These are phyloP conservation scores for Chenopodium quinoa DNA, from an alignment of 148 eudicot genomes.

Conservation along the genomic window DNA sequence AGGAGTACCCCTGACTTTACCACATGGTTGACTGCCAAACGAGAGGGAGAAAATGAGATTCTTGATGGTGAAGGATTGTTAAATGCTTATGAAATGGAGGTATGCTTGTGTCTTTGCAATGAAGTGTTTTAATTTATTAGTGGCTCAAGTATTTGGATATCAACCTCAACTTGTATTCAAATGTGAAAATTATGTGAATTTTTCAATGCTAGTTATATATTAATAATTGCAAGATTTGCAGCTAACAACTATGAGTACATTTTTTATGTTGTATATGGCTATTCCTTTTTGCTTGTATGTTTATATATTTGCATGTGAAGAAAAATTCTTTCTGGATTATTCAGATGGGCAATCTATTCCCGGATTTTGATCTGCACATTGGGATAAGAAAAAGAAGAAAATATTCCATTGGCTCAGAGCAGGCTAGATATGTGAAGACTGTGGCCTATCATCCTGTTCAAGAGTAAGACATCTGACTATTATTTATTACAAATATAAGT, in stretches of 20 bases:
- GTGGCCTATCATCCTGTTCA: conserved; percentile 60
- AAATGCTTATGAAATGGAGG: conserved; percentile 56
- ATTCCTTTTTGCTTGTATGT: neutral
- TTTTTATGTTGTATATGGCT: too few relatives aligned
- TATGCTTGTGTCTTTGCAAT: conserved; percentile 19
- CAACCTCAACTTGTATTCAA: too few relatives aligned
- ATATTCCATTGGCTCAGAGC: conserved; percentile 53
- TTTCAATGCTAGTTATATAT: neutral
- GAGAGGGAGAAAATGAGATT: conserved; percentile 49
- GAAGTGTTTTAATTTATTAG: too few relatives aligned
- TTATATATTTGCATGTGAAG: neutral
- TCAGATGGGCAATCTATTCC: conserved; percentile 50
- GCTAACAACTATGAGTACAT: too few relatives aligned
- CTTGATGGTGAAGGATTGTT: conserved; percentile 75
- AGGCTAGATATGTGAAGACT: conserved; percentile 50
- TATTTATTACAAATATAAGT: neutral
- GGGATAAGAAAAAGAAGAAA: conserved; percentile 83
- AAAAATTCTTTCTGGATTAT: conserved; percentile 7
- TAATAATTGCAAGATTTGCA: too few relatives aligned
- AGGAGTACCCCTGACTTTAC: conserved; percentile 35
- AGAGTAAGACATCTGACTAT: conserved; percentile 48
- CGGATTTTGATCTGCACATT: conserved; percentile 49
- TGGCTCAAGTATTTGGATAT: too few relatives aligned
- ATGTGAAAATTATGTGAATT: neutral
- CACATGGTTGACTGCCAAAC: conserved; percentile 86